These are phyloP conservation scores for Wallacemonas rigidus DNA, from an alignment of 208 protist genomes.

Conservation along the genomic window DNA sequence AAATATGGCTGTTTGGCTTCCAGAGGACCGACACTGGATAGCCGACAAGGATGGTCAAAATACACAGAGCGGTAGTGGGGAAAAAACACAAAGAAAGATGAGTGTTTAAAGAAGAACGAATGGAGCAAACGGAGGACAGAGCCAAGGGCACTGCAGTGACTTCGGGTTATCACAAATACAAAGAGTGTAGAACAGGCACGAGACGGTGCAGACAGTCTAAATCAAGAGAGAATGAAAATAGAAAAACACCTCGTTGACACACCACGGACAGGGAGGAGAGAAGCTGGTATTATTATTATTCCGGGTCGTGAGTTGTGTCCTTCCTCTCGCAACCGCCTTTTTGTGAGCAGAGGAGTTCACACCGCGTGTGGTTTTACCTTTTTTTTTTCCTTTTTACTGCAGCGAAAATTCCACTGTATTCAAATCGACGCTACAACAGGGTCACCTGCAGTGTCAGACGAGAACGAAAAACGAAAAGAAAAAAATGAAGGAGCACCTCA, in stretches of 20 bases:
- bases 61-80: background rate
- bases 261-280: no score
- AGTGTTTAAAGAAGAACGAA: conserved; percentile 13
- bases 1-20: conserved; percentile 6
- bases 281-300: no score
- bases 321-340: no score
- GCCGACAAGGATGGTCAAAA: background rate
- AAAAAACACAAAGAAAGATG: conserved; percentile 13
- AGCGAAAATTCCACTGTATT: no score
- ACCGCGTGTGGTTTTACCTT: no score
- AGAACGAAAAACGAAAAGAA: conserved; percentile 20
- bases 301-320: no score
- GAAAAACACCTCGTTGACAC: no score
- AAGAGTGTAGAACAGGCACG: background rate
- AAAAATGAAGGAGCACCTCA: conserved; percentile 21
- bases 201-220: no score
- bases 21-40: background rate
- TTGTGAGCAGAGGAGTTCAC: no score
- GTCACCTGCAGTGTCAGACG: background rate
- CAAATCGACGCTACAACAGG: background rate
- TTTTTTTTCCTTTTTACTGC: no score
- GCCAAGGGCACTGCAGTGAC: no score
- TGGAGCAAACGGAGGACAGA: conserved; percentile 20
- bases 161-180: conserved; percentile 5
- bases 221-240: no score